Evolutionary conservation across 352 stramenopile species (phyloP), one percentile per base, ranked within the genome.

Genomic region (Pythium sp.): DNA sequence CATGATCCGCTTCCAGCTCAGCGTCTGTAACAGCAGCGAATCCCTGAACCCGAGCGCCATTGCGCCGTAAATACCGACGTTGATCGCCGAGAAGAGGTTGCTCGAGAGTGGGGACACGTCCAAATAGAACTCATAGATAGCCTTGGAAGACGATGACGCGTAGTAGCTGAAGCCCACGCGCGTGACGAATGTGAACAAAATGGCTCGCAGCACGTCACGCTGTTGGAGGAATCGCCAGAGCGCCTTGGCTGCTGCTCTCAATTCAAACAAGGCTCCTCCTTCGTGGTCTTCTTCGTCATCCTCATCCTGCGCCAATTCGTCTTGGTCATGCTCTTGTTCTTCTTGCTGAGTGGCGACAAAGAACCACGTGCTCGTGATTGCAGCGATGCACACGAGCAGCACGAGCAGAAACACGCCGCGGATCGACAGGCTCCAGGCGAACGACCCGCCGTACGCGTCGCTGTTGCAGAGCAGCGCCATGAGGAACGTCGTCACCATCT

Each of bases 151-250:
- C 36, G 77, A 78, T 36, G 76, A 83, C 26, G 75, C 76, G 68
- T 92, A 90, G 74, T 89, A 89, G 20, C 71, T 78, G 60, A 80
- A 86, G 62, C 73, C 91, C 24, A 93, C 58, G 36, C 73, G 71
- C 11, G 71, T 74, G 26, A 87, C 26, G 38, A 90, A 87, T 6
- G 76, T 70, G 58, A 80, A 88, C 6, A 69, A 24, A 22, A 82
- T 66, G 1, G 78, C 26, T 32, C 86, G 79, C 43, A 80, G 72
- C 20, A 86, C 80, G 3, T 71, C 72, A 18, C 74, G 75, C 3
- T 74, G 73, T 51, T 86, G 77, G 15, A 76, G 58, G 32, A 82
- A 67, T 28, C 75, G 74, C 69, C 75, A 80, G 2, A 87, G 68
- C 20, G 58, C 58, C 2, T 61, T 20, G 11, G 68, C 65, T 34